Evolutionary conservation across 192 early-diverging fungal genomes (phyloP).

Genomic region (Jimgerdemannia flammicorona): DNA sequence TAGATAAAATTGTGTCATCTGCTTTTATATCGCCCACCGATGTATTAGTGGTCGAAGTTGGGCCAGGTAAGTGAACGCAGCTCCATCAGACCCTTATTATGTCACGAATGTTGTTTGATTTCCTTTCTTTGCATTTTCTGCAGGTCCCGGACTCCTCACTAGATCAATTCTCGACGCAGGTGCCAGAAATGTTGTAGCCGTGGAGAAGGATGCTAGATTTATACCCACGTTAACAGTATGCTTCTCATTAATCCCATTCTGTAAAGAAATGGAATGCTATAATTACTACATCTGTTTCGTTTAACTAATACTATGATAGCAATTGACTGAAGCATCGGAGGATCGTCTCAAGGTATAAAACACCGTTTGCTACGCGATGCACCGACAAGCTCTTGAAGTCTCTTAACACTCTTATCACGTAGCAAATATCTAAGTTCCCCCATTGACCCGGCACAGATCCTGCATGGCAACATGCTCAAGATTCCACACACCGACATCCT

Average conservation of each 20-base stretch:
- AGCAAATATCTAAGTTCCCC: background rate
- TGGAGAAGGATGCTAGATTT: constrained; percentile 75
- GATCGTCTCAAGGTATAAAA: constrained; percentile 40
- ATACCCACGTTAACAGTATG: constrained; percentile 54
- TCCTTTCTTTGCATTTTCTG: background rate
- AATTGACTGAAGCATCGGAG: constrained; percentile 65
- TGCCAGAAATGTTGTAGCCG: constrained; percentile 55
- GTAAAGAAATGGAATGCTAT: background rate
- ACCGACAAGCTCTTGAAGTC: background rate
- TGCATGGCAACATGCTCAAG: constrained; percentile 65
- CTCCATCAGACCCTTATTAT: background rate
- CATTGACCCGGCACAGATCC: constrained; percentile 9
- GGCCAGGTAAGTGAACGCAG: constrained; percentile 45
- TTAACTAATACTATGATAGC: constrained; percentile 25
- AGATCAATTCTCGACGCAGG: constrained; percentile 72
- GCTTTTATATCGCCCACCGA: constrained; percentile 54
- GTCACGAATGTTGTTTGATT: too few species aligned
- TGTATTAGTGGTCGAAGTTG: constrained; percentile 70
- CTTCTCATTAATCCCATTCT: background rate
- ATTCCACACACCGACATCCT: constrained; percentile 53
- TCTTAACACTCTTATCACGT: too few species aligned
- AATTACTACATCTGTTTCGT: constrained; percentile 2
- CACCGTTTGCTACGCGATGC: background rate
- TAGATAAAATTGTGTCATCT: constrained; percentile 63
- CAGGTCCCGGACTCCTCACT: constrained; percentile 71